Conservation (phyloP, 805 yeast genomes). For the Candida nemodendra region DNA sequence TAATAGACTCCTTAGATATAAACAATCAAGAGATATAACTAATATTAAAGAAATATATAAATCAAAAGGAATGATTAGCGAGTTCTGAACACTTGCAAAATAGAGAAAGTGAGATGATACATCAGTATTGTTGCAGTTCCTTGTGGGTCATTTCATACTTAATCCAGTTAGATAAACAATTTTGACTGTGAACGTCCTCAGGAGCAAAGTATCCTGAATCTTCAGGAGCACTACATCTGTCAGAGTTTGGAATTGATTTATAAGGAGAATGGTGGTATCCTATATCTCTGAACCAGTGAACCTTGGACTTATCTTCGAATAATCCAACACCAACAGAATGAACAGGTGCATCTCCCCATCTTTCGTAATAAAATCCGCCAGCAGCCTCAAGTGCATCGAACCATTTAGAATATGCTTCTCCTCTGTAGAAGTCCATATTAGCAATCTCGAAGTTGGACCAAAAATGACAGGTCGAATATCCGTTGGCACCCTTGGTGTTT, state of each 20-base stretch:
- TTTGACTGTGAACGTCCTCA: constrained; percentile 33
- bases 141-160: constrained; percentile 37
- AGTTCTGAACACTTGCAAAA: too few relatives aligned
- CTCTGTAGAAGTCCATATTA: constrained; percentile 76
- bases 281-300: constrained; percentile 87
- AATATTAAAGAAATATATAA: background rate
- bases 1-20: background rate
- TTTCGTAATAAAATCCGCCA: constrained; percentile 84
- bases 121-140: constrained; percentile 33
- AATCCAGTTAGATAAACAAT: constrained; percentile 36
- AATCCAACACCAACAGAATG: constrained; percentile 73
- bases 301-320: constrained; percentile 65
- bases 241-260: constrained; percentile 71
- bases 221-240: constrained; percentile 41
- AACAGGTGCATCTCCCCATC: constrained; percentile 96
- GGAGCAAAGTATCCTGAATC: constrained; percentile 36
- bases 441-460: constrained; percentile 90
- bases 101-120: too few relatives aligned
- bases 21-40: too few relatives aligned
- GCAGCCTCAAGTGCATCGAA: constrained; percentile 63
- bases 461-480: constrained; percentile 70
- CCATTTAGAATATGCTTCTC: constrained; percentile 67
- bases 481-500: constrained; percentile 37
- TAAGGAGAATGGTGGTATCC: constrained; percentile 79
- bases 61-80: constrained; percentile 1